Evolutionary conservation across 345 rosid species (phyloP).

Genomic region (Angophora floribunda): DNA sequence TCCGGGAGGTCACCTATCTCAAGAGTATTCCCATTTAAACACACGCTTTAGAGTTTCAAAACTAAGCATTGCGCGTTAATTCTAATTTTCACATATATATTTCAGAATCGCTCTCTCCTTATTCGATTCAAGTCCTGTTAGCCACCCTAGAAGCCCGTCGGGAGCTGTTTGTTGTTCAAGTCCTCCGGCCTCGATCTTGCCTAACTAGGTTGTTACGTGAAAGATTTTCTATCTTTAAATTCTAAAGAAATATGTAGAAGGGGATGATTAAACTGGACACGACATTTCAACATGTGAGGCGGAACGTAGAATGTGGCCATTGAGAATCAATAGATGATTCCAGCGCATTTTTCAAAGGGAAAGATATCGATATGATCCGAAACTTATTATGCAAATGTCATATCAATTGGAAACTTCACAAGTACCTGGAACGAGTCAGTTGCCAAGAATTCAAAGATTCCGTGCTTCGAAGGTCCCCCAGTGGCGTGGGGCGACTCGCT

Average conservation of each 20-base stretch:
- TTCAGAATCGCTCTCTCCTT: not conserved
- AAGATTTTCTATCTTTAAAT: too few relatives aligned
- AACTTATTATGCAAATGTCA: accelerated
- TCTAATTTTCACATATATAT: not conserved
- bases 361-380: accelerated
- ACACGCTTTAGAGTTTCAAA: not conserved
- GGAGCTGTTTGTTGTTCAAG: too few relatives aligned
- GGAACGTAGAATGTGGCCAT: not conserved
- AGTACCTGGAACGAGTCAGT: not conserved
- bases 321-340: not conserved
- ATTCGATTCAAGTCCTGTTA: too few relatives aligned
- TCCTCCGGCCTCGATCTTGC: too few relatives aligned
- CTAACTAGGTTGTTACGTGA: too few relatives aligned
- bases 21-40: not conserved
- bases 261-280: not conserved
- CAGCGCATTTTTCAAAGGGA: not conserved
- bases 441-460: not conserved
- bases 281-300: not conserved
- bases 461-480: not conserved
- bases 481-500: not conserved
- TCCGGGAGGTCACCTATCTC: too few relatives aligned
- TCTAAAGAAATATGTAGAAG: too few relatives aligned
- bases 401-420: not conserved
- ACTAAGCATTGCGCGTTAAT: not conserved
- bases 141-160: too few relatives aligned